Base-by-base conservation (phyloP, 768 basidiomycete species). In the Scleroderma bovista region DNA sequence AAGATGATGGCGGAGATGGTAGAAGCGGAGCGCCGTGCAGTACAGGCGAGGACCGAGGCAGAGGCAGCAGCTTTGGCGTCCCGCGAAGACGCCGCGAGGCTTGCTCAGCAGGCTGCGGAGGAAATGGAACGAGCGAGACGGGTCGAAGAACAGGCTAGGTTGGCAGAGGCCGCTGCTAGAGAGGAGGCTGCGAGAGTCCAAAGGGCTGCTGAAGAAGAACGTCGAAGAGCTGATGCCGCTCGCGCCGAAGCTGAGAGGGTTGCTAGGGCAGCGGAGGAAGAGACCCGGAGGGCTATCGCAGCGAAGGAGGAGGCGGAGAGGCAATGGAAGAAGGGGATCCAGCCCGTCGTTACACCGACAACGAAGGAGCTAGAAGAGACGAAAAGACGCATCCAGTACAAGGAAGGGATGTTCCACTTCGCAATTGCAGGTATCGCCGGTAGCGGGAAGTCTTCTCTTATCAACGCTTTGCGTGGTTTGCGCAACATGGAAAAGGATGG, bases 391-490 rank as follows among this genome's bases (percentile, higher is more conserved):
- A 36, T 65, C 13, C 58, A 53, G 36, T 67, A 67, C 51, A 54
- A 52, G 44, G 62, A 70, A 16, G 60, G 63, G 0, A 15, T 58
- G 17, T 63, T 67, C 50, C 66, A 67, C 37, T 58, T 63, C 20
- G 65, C 65, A 8, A 44, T 68, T 2, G 63, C 63, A n/a, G 66
- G 67, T 0, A 22, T 40, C 15, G 60, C 62, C 5, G 66, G 67
- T 23, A 61, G 60, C 7, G 67, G 66, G 2, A 67, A 67, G 47
- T 67, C 66, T 1, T 60, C 66, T 22, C 47, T 66, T 39, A 56
- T 67, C 52, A 68, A 67, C 22, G 62, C 67, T 8, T 55, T 72
- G 43, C 67, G 70, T 24, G 60, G 69, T 7, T 51, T 60, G 51
- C 36, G 41, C 38, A 68, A 63, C 51, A 9, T 9, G 4, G 26